Percentiles rank a stretch among this genome's conserved stretches.
These are phyloP conservation scores for Hibiscus trionum DNA, from an alignment of 345 rosid genomes.

Conservation along the genomic window DNA sequence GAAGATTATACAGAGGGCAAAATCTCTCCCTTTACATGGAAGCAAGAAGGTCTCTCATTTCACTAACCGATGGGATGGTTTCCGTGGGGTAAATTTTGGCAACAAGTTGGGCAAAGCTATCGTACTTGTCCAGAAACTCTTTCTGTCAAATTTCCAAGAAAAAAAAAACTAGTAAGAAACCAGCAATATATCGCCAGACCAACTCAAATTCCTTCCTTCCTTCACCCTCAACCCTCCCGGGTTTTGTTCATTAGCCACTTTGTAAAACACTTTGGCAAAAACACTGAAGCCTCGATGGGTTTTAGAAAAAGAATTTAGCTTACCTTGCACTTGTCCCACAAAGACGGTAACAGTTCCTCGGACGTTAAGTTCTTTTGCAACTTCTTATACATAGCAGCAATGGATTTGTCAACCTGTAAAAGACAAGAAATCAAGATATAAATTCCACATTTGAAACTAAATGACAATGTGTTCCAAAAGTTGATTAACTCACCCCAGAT, in stretches of 20 bases:
- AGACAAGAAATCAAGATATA: constrained; percentile 2
- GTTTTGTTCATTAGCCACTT: neutral
- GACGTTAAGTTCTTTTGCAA: constrained; percentile 93
- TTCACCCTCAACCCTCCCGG: neutral
- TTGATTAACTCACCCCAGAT: neutral
- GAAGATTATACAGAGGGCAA: constrained; percentile 6
- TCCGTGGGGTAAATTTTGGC: constrained; percentile 78
- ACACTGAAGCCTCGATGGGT: neutral
- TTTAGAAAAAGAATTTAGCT: neutral
- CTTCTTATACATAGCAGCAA: constrained; percentile 83
- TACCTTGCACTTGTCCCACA: constrained; percentile 99
- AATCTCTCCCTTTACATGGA: constrained; percentile 43
- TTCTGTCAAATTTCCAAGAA: constrained; percentile 42
- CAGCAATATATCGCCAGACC: neutral
- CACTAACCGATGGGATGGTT: constrained; percentile 59
- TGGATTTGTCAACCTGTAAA: constrained; percentile 77
- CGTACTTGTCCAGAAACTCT: constrained; percentile 92
- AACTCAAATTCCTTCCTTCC: too few relatives aligned
- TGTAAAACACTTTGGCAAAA: neutral
- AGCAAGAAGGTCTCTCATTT: constrained; percentile 81
- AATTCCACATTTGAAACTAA: neutral
- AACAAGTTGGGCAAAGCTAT: constrained; percentile 77
- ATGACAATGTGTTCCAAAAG: neutral
- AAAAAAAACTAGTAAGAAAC: neutral
- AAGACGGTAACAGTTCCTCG: constrained; percentile 82